Percentiles rank a stretch among this genome's conserved stretches.
Conservation (phyloP, 2,329 filamentous ascomycete genomes). For the Aspergillus viridinutans region DNA sequence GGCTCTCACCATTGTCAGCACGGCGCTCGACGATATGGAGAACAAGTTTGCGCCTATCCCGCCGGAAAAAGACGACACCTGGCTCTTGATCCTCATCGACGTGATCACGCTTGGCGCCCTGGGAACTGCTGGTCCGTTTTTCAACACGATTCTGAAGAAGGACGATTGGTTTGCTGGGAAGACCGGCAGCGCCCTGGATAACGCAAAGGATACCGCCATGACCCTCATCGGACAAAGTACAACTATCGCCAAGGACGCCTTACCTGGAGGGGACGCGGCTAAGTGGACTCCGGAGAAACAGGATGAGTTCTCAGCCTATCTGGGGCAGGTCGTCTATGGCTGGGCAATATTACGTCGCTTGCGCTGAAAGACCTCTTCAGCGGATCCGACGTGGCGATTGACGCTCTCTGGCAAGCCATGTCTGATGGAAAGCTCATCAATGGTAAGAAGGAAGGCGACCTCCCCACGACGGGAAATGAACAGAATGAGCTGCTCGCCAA, state of each 20-base stretch:
- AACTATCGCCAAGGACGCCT: conserved; percentile 6
- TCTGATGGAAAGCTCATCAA: conserved; percentile 8
- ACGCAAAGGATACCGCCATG: conserved; percentile 3
- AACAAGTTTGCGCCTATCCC: conserved; percentile 15
- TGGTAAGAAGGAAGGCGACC: neutral
- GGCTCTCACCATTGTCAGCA: neutral
- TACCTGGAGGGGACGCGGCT: neutral
- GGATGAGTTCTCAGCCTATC: conserved; percentile 7
- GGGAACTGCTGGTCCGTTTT: conserved; percentile 4
- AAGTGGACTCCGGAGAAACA: conserved; percentile 4
- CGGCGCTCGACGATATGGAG: conserved; percentile 6
- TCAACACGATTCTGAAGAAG: conserved; percentile 2
- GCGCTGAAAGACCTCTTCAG: neutral
- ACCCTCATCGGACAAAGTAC: conserved; percentile 3
- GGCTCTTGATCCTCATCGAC: conserved; percentile 9
- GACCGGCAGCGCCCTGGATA: conserved; percentile 2
- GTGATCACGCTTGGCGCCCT: conserved; percentile 8
- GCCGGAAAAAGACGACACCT: conserved; percentile 5
- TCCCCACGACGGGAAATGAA: neutral
- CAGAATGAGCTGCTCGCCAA: neutral
- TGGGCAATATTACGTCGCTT: conserved; percentile 2
- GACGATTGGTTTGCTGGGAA: neutral
- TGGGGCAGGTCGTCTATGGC: conserved; percentile 6
- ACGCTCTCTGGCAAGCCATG: neutral
- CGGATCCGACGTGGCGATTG: neutral